Conservation (phyloP, 257 asterid species). For the Solanum megistacrolobum region DNA sequence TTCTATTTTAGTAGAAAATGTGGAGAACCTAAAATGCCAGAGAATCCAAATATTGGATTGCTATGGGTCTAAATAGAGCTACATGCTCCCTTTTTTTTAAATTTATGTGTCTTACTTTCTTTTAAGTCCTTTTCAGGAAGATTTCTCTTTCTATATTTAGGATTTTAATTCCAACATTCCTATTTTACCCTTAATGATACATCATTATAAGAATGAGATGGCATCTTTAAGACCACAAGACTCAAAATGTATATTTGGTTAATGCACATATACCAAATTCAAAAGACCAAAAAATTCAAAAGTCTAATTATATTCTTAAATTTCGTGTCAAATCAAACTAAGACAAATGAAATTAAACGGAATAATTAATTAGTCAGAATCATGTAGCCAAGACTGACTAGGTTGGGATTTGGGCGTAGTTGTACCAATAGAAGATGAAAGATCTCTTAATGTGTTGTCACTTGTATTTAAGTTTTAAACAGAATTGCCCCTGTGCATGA, state of each 20-base stretch:
- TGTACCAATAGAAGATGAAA: background rate
- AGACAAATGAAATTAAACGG: background rate
- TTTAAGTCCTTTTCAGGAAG: background rate
- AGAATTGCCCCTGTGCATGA: background rate
- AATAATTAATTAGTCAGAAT: background rate
- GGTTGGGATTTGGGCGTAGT: background rate
- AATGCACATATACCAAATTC: background rate
- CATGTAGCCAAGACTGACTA: background rate
- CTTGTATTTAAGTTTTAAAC: background rate
- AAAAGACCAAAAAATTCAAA: background rate
- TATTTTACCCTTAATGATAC: background rate
- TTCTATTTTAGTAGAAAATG: background rate
- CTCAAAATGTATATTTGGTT: background rate
- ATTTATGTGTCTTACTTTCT: background rate
- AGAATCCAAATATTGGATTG: background rate
- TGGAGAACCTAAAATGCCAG: background rate
- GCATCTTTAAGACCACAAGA: background rate
- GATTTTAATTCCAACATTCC: background rate
- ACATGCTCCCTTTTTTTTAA: background rate
- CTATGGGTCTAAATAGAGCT: background rate
- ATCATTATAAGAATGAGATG: background rate
- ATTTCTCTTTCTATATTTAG: background rate
- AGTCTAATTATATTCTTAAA: background rate
- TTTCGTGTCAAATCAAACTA: background rate
- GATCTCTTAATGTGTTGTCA: background rate